Evolutionary conservation across 2,329 filamentous ascomycete species (phyloP).

Genomic region (Beauveria scarabaeidicola): DNA sequence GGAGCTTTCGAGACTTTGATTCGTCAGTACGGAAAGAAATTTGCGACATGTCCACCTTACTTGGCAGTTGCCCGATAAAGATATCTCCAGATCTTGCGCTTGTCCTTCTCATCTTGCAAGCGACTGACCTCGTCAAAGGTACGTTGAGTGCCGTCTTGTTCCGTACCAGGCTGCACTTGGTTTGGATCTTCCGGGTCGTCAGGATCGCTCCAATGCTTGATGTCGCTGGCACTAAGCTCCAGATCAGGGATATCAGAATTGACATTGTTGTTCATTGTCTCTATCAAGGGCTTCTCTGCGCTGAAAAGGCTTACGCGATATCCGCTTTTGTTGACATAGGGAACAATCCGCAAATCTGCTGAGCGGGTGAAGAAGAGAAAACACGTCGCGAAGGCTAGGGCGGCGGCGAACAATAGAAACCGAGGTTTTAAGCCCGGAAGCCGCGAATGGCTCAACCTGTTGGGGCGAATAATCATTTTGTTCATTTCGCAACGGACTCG

Average conservation of each 20-base stretch:
- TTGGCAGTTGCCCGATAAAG: constrained; percentile 31
- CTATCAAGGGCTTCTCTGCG: not conserved
- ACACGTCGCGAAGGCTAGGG: constrained; percentile 34
- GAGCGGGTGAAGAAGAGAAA: constrained; percentile 31
- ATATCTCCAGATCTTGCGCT: constrained; percentile 32
- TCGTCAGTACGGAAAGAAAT: constrained; percentile 21
- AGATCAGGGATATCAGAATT: constrained; percentile 15
- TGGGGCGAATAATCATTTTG: constrained; percentile 26
- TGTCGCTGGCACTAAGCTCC: constrained; percentile 28
- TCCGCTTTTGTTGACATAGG: constrained; percentile 16
- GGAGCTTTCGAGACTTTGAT: constrained; percentile 24
- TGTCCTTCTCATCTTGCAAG: constrained; percentile 34
- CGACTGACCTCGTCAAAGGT: constrained; percentile 24
- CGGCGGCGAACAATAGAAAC: constrained; percentile 31
- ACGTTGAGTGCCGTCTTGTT: constrained; percentile 27
- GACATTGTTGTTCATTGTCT: not conserved
- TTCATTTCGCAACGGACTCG: constrained; percentile 13
- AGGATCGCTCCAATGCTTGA: constrained; percentile 28
- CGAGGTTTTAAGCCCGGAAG: constrained; percentile 31
- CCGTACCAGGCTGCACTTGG: constrained; percentile 27
- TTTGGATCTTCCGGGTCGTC: constrained; percentile 27
- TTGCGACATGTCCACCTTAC: constrained; percentile 22
- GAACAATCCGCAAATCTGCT: constrained; percentile 21
- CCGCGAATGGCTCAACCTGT: constrained; percentile 19
- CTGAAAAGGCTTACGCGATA: not conserved